Conservation (phyloP, 2,329 filamentous ascomycete genomes). For the Trichoderma oligosporum region DNA sequence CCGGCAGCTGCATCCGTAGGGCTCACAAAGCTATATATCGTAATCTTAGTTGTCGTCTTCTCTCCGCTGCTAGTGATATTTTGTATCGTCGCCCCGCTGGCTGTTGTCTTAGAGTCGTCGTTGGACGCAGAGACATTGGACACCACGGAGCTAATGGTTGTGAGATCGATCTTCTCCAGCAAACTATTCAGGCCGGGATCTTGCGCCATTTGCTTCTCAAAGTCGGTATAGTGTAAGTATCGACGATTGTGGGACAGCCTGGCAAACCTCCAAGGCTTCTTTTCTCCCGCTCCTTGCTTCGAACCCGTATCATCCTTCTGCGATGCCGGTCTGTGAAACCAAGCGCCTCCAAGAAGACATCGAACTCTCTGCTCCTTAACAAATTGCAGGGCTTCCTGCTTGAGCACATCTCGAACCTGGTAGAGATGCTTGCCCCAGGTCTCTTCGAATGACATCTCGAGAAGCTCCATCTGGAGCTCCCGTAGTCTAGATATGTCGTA, state of each 20-base stretch:
- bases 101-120: constrained; percentile 45
- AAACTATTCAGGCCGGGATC: constrained; percentile 71
- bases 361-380: constrained; percentile 95
- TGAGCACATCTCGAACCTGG: constrained; percentile 86
- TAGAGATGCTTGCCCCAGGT: constrained; percentile 87
- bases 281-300: constrained; percentile 40
- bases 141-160: constrained; percentile 84
- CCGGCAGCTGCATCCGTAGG: constrained; percentile 36
- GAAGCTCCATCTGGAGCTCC: constrained; percentile 86
- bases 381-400: constrained; percentile 88
- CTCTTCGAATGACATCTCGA: constrained; percentile 89
- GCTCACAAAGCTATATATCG: constrained; percentile 70
- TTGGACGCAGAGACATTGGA: constrained; percentile 78
- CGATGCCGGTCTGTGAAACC: constrained; percentile 63
- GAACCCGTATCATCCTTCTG: constrained; percentile 25
- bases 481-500: constrained; percentile 76
- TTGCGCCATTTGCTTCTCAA: constrained; percentile 59
- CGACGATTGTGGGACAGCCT: constrained; percentile 87
- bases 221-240: constrained; percentile 87
- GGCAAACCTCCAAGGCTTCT: constrained; percentile 73
- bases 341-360: constrained; percentile 81
- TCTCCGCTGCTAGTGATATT: constrained; percentile 29
- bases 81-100: constrained; percentile 42
- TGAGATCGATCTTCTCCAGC: constrained; percentile 79
- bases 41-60: constrained; percentile 75